phyloP scores from a whole-genome alignment of 495 filamentous ascomycete genomes.

The Aspergillus diversus region DNA sequence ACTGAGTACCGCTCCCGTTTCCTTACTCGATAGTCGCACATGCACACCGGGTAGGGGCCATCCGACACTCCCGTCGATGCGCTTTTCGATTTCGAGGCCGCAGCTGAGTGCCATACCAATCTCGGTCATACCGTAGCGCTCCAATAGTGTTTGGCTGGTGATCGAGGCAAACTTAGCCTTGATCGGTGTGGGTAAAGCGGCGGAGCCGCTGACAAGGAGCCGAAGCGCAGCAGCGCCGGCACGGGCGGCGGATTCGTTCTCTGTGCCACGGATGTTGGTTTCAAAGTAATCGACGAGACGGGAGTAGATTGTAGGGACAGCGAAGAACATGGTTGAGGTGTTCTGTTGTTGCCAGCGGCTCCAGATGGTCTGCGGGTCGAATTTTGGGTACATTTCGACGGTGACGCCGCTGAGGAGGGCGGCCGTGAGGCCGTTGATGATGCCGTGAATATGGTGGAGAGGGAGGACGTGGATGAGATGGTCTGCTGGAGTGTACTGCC shows the following conservation, averaged over 20 bases:
- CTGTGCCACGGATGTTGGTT: slow-evolving; percentile 43
- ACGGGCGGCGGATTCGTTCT: slow-evolving; percentile 35
- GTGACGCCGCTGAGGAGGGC: slow-evolving; percentile 44
- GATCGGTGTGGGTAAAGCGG: slow-evolving; percentile 48
- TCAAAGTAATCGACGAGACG: slow-evolving; percentile 52
- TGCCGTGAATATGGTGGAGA: slow-evolving; percentile 50
- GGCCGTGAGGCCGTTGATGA: slow-evolving; percentile 46
- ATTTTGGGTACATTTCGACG: slow-evolving; percentile 51
- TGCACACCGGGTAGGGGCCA: slow-evolving; percentile 49
- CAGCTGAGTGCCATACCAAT: slow-evolving; percentile 53
- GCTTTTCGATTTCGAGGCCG: slow-evolving; percentile 38
- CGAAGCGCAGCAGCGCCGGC: slow-evolving; percentile 40
- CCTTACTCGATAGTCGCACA: slow-evolving; percentile 46
- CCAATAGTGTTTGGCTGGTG: slow-evolving; percentile 45
- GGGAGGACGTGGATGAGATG: slow-evolving; percentile 50
- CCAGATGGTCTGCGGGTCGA: slow-evolving; percentile 50
- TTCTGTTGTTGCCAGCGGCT: slow-evolving; percentile 41
- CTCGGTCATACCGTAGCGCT: slow-evolving; percentile 54
- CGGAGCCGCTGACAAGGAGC: slow-evolving; percentile 46
- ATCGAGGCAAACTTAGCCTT: slow-evolving; percentile 47
- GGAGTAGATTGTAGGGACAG: slow-evolving; percentile 52
- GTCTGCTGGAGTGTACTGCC: slow-evolving; percentile 40
- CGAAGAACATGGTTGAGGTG: slow-evolving; percentile 50
- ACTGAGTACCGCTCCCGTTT: slow-evolving; percentile 36
- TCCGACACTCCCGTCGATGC: slow-evolving; percentile 51